These are phyloP conservation scores for Naganishia onofrii DNA, from an alignment of 768 basidiomycete species.

Conservation along the genomic window DNA sequence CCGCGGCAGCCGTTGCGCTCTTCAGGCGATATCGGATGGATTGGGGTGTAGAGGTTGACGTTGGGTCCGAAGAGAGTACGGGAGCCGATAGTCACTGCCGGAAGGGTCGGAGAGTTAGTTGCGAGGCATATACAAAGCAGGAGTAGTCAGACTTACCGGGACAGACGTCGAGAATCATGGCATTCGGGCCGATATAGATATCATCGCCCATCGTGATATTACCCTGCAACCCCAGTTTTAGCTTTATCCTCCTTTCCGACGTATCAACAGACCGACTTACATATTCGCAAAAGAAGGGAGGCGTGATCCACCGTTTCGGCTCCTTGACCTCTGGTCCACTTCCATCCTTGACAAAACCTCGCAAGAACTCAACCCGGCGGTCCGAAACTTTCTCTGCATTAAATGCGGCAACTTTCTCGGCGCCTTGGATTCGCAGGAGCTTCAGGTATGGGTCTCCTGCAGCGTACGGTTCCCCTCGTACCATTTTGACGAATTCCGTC, in stretches of 20 bases:
- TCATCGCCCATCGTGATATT: conserved; percentile 34
- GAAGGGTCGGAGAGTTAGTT: background rate
- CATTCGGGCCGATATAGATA: conserved; percentile 42
- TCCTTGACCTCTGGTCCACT: conserved; percentile 16
- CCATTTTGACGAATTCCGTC: background rate
- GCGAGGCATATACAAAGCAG: background rate
- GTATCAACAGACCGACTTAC: conserved; percentile 31
- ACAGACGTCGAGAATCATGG: conserved; percentile 42
- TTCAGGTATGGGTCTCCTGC: conserved; percentile 37
- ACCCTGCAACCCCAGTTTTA: background rate
- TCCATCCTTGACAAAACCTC: conserved; percentile 25
- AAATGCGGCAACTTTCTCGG: conserved; percentile 24
- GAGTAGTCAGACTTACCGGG: conserved; percentile 39
- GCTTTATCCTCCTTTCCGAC: background rate
- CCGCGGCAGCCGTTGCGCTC: conserved; percentile 45
- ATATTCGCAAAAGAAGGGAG: conserved; percentile 45
- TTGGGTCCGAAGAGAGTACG: conserved; percentile 50
- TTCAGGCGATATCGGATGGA: conserved; percentile 45
- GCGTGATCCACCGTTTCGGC: conserved; percentile 28
- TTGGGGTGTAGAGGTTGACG: conserved; percentile 42
- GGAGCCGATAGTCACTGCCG: conserved; percentile 45
- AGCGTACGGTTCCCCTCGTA: conserved; percentile 11
- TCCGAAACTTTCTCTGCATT: conserved; percentile 34
- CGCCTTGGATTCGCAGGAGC: conserved; percentile 33
- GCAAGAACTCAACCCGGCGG: conserved; percentile 33